A percentile compares a stretch with the other conserved stretches of the same genome.
Conservation (phyloP, 2,329 filamentous ascomycete genomes). For the Ascosphaera apis region DNA sequence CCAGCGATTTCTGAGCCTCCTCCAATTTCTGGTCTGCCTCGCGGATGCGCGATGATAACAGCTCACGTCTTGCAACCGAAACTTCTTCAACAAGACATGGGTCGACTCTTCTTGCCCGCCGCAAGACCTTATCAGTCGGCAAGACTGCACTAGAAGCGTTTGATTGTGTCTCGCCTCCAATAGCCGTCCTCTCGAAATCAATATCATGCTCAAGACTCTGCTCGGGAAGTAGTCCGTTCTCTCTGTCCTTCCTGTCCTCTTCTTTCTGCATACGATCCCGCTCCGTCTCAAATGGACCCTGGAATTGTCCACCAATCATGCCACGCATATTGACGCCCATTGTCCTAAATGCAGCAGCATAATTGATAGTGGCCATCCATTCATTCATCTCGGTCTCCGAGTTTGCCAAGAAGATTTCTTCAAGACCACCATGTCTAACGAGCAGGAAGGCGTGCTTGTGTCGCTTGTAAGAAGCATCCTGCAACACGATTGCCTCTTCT, state of each 20-base stretch:
- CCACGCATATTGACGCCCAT: slow-evolving; percentile 79
- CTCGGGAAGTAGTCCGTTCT: not conserved
- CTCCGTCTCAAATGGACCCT: slow-evolving; percentile 25
- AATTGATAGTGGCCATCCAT: slow-evolving; percentile 90
- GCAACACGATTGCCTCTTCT: slow-evolving; percentile 69
- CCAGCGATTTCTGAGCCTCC: slow-evolving; percentile 51
- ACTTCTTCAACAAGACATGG: slow-evolving; percentile 72
- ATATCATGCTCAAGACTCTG: not conserved
- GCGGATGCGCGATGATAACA: slow-evolving; percentile 62
- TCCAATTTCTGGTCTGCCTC: slow-evolving; percentile 64
- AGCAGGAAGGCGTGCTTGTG: slow-evolving; percentile 93
- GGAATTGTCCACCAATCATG: slow-evolving; percentile 62
- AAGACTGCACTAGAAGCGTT: slow-evolving; percentile 33
- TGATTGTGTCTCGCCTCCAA: slow-evolving; percentile 37
- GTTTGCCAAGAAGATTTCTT: slow-evolving; percentile 80
- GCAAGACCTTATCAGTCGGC: slow-evolving; percentile 44
- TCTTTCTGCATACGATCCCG: slow-evolving; percentile 16
- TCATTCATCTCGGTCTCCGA: slow-evolving; percentile 84
- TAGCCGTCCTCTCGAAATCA: slow-evolving; percentile 36
- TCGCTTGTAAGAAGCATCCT: slow-evolving; percentile 67
- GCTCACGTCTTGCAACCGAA: slow-evolving; percentile 52
- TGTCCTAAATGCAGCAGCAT: slow-evolving; percentile 80
- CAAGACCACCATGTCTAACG: slow-evolving; percentile 61
- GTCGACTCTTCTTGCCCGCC: slow-evolving; percentile 53
- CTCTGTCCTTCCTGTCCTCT: not conserved